These are phyloP conservation scores for Beauveria asiatica DNA, from an alignment of 2,329 filamentous ascomycete genomes.

Conservation along the genomic window DNA sequence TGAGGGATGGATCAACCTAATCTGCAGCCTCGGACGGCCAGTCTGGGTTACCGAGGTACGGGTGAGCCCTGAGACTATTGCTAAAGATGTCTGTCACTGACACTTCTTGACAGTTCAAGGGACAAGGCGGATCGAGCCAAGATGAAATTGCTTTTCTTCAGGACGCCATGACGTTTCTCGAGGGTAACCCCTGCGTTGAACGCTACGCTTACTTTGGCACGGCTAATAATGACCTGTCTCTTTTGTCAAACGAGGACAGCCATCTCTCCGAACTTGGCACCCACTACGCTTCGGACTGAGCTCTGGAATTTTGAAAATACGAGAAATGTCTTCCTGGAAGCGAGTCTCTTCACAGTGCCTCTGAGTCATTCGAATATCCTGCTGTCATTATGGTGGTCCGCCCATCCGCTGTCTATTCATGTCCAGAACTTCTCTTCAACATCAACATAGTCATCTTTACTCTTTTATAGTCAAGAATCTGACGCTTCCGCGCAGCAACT, in stretches of 20 bases:
- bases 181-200: conserved; percentile 28
- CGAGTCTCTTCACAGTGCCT: too few relatives aligned
- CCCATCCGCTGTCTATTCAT: too few relatives aligned
- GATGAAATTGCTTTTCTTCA: conserved; percentile 31
- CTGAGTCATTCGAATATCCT: too few relatives aligned
- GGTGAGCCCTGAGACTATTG: too few relatives aligned
- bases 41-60: conserved; percentile 36
- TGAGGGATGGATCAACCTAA: conserved; percentile 32
- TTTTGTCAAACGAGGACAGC: conserved; percentile 6
- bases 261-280: not conserved
- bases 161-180: conserved; percentile 35
- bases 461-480: not conserved
- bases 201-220: conserved; percentile 31
- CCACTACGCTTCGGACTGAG: not conserved
- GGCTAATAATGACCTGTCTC: conserved; percentile 14
- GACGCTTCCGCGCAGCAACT: too few relatives aligned
- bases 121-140: conserved; percentile 24
- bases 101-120: conserved; percentile 12
- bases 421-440: not conserved
- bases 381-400: too few relatives aligned
- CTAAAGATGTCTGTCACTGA: not conserved
- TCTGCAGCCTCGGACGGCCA: conserved; percentile 28
- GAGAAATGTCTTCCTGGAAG: too few relatives aligned
- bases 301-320: not conserved
- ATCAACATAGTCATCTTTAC: not conserved